Conservation (phyloP, 2,329 filamentous ascomycete genomes). For the Hymenoscyphus albidus region DNA sequence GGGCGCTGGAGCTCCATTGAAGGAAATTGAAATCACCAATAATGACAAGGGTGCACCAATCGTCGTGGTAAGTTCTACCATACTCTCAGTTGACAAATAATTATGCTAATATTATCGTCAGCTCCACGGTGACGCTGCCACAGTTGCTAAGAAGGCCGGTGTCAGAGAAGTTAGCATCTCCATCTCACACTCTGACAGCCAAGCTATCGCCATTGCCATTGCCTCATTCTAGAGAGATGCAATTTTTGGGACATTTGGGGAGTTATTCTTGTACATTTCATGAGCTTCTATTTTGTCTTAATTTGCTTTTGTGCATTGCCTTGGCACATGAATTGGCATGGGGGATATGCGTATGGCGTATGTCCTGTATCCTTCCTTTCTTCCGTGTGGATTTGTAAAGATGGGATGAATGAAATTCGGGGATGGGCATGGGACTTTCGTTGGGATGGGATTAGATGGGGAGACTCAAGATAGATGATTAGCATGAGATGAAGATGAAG, state of each 20-base stretch:
- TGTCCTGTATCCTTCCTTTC: neutral
- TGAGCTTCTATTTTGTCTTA: neutral
- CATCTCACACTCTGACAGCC: slow-evolving; percentile 91
- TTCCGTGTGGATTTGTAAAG: neutral
- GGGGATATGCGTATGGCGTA: neutral
- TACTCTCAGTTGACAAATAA: slow-evolving; percentile 1
- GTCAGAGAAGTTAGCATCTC: slow-evolving; percentile 88
- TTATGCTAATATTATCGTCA: slow-evolving; percentile 38
- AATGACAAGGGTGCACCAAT: slow-evolving; percentile 77
- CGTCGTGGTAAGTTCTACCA: slow-evolving; percentile 68
- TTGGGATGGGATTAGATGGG: neutral
- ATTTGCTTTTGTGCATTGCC: neutral
- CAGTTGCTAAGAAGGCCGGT: slow-evolving; percentile 79
- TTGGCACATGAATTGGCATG: neutral
- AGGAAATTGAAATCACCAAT: slow-evolving; percentile 88
- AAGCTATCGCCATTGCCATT: slow-evolving; percentile 92
- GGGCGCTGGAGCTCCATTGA: slow-evolving; percentile 84
- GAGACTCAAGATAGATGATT: neutral
- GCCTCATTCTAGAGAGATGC: slow-evolving; percentile 60
- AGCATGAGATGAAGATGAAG: neutral
- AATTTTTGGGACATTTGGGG: neutral
- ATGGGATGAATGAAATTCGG: neutral
- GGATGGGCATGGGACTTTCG: neutral
- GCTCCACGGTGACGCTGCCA: slow-evolving; percentile 81
- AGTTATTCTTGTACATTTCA: slow-evolving; percentile 12